Conservation (phyloP, 208 protist genomes). For the Leishmania guyanensis region DNA sequence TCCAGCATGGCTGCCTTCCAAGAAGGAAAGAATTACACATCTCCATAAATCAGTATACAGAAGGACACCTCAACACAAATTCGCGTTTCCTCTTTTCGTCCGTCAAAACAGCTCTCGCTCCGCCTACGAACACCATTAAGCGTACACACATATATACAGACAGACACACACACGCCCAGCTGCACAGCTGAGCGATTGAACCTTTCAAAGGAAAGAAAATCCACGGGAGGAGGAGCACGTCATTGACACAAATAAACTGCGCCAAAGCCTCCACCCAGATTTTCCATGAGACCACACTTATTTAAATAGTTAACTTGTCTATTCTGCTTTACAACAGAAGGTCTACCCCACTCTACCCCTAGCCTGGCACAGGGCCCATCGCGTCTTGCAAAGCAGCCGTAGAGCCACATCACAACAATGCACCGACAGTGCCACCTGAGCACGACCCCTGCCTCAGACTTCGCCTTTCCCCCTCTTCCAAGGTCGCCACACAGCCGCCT, state of each 20-base stretch:
- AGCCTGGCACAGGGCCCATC: not conserved
- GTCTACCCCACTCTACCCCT: not conserved
- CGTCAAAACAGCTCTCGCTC: not conserved
- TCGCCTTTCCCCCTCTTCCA: not conserved
- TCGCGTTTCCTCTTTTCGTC: not conserved
- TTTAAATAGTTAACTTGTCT: not conserved
- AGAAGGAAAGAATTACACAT: conserved; percentile 14
- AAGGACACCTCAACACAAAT: not conserved
- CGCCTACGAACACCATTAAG: not conserved
- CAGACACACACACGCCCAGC: not conserved
- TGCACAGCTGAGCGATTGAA: not conserved
- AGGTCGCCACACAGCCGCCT: not conserved
- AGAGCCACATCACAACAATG: not conserved
- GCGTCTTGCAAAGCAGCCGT: not conserved
- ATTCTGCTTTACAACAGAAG: not conserved
- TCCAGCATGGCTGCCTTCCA: conserved; percentile 1
- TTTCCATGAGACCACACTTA: not conserved
- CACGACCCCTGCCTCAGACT: not conserved
- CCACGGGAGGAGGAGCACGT: not conserved
- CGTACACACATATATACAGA: not conserved
- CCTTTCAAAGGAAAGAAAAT: not conserved
- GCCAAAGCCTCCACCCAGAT: not conserved
- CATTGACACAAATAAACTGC: not conserved
- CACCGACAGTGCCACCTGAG: too few relatives aligned
- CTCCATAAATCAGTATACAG: not conserved